Evolutionary conservation across 2,329 filamentous ascomycete species (phyloP).

Genomic region (Scedosporium boydii): DNA sequence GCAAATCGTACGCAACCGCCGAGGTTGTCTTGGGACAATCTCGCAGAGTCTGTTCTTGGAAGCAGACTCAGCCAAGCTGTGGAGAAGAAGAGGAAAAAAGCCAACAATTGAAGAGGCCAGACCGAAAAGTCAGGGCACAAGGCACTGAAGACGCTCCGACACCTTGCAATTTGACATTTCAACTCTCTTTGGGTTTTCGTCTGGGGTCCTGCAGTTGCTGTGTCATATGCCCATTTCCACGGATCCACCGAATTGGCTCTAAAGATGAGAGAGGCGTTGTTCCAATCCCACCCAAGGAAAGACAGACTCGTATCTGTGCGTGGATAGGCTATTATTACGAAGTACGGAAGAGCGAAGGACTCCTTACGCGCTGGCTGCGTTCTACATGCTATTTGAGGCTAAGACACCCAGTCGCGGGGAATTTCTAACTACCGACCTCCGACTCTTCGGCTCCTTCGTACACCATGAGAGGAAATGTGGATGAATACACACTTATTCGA

Average conservation of each 20-base stretch:
- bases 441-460: neutral
- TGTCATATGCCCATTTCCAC: constrained; percentile 5
- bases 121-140: neutral
- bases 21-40: neutral
- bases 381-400: neutral
- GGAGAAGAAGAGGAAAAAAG: neutral
- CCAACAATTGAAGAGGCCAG: too few species aligned
- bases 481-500: too few species aligned
- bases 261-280: constrained; percentile 4
- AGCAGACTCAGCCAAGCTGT: neutral
- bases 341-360: neutral
- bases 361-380: neutral
- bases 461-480: too few species aligned
- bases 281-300: neutral
- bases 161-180: too few species aligned
- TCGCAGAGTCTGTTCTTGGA: too few species aligned
- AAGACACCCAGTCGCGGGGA: neutral
- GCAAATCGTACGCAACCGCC: neutral
- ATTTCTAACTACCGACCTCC: neutral
- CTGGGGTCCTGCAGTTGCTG: neutral
- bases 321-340: neutral
- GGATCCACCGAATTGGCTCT: neutral
- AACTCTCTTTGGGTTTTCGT: neutral
- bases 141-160: too few species aligned
- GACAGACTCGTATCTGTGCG: neutral